Evolutionary conservation across 805 yeast genomes (phyloP), one percentile per base, ranked within the genome.

Genomic region (Lipomyces orientalis): DNA sequence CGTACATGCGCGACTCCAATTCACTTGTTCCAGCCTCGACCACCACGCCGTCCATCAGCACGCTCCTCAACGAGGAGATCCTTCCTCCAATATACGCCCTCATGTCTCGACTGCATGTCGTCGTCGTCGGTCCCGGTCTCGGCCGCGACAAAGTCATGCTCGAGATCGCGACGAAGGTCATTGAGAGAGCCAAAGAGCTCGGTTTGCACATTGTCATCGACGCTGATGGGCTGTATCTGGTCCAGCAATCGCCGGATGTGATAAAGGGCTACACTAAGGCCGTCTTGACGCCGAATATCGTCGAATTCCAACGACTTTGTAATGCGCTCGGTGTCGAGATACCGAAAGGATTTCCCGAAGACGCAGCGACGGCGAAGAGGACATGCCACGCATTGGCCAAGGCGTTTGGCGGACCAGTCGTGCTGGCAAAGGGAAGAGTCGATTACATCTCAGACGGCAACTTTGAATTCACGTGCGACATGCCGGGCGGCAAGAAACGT

Each of bases 81-180:
- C 70, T 90, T 75, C 87, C 88, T 31, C 86, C 86, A 74, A 84
- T 91, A n/a, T 72, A 76, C 25, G 64, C 80, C 0, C 74, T 93
- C 29, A 78, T 94, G 49, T 82, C 83, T 49, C 79, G 96, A 58
- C 85, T 92, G 67, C 97, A 94, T 74, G 90, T 88, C 7, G 87
- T 93, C 34, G 91, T 95, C 1, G 83, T 94, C 51, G 98, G 98
- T 0, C 98, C 98, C 0, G 99, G 98, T 0, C 84, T 93, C 66
- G 99, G 99, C 0, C 82, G 99, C 60, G 97, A 93, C 76, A 77
- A 79, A 4, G 74, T 84, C 46, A 89, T 92, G 91, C 77, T 89
- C 62, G 81, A 83, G 60, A 84, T 89, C 1, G 82, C 90, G 65
- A 82, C 82, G n/a, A 75, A 81, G 37, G 83, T 91, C 25, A 81